phyloP scores from a whole-genome alignment of 306 rosid species.

The Alnus glutinosa region DNA sequence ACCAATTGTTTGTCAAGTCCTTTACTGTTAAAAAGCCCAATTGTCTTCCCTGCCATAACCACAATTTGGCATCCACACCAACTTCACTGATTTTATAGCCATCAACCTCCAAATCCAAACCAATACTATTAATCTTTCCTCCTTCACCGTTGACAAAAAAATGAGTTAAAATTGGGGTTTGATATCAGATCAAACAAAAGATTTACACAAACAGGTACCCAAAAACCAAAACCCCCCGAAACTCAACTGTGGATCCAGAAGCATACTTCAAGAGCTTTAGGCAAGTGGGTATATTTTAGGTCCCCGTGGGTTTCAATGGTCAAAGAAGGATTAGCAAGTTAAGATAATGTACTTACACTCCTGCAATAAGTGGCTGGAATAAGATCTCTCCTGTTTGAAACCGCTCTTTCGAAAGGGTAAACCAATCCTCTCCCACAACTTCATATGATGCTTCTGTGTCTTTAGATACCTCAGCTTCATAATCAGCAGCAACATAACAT shows the following conservation, averaged over 20 bases:
- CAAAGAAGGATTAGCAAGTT: neutral
- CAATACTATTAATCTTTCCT: neutral
- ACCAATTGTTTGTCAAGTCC: neutral
- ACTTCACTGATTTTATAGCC: neutral
- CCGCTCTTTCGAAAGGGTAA: conserved; percentile 81
- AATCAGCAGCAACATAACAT: conserved; percentile 85
- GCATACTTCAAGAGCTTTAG: neutral
- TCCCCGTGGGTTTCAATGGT: neutral
- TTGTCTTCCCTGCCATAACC: neutral
- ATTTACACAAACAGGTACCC: neutral
- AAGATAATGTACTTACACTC: conserved; percentile 57
- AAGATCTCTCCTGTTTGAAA: conserved; percentile 88
- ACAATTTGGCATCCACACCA: neutral
- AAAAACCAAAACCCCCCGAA: no score
- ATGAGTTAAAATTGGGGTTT: neutral
- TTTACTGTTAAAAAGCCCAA: neutral
- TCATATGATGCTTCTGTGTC: conserved; percentile 69
- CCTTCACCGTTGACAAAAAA: neutral
- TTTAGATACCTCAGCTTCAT: conserved; percentile 75
- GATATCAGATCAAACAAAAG: neutral
- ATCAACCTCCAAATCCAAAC: neutral
- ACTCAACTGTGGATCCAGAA: no score
- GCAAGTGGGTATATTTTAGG: neutral
- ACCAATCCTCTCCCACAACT: conserved; percentile 66
- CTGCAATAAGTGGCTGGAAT: conserved; percentile 81